These are phyloP conservation scores for Phaeosphaeriaceae sp. DNA, from an alignment of 2,329 filamentous ascomycete genomes.

Conservation along the genomic window DNA sequence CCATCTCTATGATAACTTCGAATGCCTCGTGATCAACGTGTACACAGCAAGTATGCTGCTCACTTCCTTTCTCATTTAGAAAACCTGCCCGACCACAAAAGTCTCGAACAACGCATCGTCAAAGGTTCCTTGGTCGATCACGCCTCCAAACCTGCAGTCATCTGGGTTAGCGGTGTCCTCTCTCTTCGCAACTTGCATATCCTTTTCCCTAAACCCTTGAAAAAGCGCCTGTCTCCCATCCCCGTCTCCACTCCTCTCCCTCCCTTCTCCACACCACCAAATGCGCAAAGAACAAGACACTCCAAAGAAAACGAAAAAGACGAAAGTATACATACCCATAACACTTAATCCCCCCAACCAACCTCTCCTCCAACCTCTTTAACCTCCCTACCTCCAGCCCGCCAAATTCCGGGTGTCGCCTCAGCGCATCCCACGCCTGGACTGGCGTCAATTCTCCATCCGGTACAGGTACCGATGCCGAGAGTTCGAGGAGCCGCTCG, in stretches of 20 bases:
- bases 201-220: too few species aligned
- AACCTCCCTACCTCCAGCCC: constrained; percentile 26
- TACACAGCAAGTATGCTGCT: too few species aligned
- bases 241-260: too few species aligned
- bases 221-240: too few species aligned
- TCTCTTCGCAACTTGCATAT: too few species aligned
- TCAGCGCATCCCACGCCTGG: constrained; percentile 47
- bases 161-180: background rate
- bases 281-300: background rate
- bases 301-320: background rate
- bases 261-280: too few species aligned
- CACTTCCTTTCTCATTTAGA: constrained; percentile 9
- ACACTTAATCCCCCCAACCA: constrained; percentile 38
- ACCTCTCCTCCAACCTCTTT: constrained; percentile 28
- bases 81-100: constrained; percentile 21
- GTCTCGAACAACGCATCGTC: constrained; percentile 19
- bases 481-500: constrained; percentile 26
- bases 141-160: constrained; percentile 26
- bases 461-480: constrained; percentile 21
- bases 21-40: too few species aligned
- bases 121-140: constrained; percentile 20
- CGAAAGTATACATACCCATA: constrained; percentile 40
- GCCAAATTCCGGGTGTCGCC: constrained; percentile 29
- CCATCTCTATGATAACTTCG: too few species aligned
- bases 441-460: constrained; percentile 45